Base-by-base conservation (phyloP, 345 rosid species). In the Punica granatum region DNA sequence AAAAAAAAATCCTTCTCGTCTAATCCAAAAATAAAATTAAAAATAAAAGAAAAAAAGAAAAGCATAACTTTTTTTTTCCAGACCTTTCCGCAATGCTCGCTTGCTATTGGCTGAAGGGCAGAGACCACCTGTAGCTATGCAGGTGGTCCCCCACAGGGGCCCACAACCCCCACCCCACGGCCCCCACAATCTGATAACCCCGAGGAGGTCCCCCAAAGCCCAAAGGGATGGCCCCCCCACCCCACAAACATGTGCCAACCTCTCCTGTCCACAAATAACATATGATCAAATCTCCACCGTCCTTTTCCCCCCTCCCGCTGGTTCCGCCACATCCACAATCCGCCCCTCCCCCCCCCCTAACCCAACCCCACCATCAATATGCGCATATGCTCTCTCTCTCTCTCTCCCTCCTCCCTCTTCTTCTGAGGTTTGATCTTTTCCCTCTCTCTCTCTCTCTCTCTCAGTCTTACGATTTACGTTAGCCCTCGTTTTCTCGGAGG, bases 281-380 rank as follows among this genome's bases (percentile, higher is more conserved):
- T 63, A 60, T 48, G 76, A 70, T 72, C 75, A 49, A 36, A 64
- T 72, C 77, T 72, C 65, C 48, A 69, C 81, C 85, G 77, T 70
- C 36, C 59, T 60, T 66, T 34, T 63, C 71, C 28, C 63, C 67
- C 28, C 16, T 64, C 59, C 36, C 61, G 4, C 0, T 42, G 43
- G 21, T 1, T 61, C 33, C 41, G 18, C 41, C 65, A 62, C 42
- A 15, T 15, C 43, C 65, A 19, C 65, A 36, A 23, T 16, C 26
- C 51, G 18, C 16, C 9, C 19, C 30, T 21, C 46, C 6, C 25
- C 25, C 49, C 25, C 11, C 21, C 66, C 31, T 10, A 15, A 28
- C 41, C 58, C 36, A 21, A 28, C 58, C 37, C 60, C 69, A 46
- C 60, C 32, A 54, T 30, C 61, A 26, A 56, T 26, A 28, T 56